Base-by-base conservation (phyloP, 805 yeast species). In the Komagataella populi region DNA sequence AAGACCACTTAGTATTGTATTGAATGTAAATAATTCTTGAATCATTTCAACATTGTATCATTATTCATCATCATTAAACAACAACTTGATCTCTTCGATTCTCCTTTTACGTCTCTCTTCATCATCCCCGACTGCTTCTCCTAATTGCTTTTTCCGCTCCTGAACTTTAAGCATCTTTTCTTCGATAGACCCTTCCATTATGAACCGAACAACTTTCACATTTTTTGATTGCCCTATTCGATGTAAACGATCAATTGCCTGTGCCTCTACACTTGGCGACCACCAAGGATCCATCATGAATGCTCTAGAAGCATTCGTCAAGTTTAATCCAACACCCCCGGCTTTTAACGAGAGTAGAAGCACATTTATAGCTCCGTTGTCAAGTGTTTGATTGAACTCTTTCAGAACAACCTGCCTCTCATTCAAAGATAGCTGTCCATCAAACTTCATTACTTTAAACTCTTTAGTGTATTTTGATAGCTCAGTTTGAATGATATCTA, bases 201-300 rank as follows among this genome's bases (percentile, higher is more conserved):
- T 87, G 60, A 90, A 90, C 53, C 97, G 68, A 1, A 79, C 71
- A 30, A 90, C 89, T 55, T 77, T 78, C 12, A 91, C 97, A 46
- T 73, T 74, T 23, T 72, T 76, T 8, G 70, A 69, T 62, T 90
- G 98, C 0, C 98, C 97, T 61, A 91, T 86, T 57, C 98, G 75
- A 61, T 90, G 96, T 16, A 91, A 76, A 59, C 98, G 66, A 66
- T 89, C 96, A 54, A 89, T 86, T 0, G 96, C 96, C 63, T 88
- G 96, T 49, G 86, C 87, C 59, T 88, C 96, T 51, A 84, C 80
- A 49, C 95, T 87, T 48, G 87, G 95, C 30, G 93, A 86, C 97
- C 97, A 90, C 93, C 96, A 90, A 0, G 97, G 96, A 60, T 90
- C 97, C 87, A 91, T 84, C 77, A 90, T 74, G 58, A 81, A 88